Conservation (phyloP, 805 yeast species). For the Lipomyces oligophaga region DNA sequence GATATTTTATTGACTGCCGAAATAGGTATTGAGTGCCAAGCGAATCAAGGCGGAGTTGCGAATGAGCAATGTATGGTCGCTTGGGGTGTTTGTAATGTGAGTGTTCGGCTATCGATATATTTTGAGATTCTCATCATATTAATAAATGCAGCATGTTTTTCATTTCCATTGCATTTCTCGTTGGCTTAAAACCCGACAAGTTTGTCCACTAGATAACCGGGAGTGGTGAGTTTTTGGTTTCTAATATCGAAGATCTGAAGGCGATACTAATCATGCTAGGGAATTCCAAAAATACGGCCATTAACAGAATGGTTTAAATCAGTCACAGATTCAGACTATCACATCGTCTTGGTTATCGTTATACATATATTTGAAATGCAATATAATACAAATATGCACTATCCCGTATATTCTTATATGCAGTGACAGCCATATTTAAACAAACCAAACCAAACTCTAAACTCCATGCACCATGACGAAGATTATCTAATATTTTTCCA, state of each 20-base stretch:
- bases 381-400: no score
- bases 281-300: constrained; percentile 67
- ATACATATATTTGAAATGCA: no score
- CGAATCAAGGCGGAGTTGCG: constrained; percentile 64
- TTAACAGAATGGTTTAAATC: constrained; percentile 31
- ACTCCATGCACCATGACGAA: no score
- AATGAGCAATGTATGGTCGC: constrained; percentile 86
- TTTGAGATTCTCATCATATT: no score
- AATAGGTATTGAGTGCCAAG: constrained; percentile 74
- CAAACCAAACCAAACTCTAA: no score
- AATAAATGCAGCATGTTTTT: constrained; percentile 68
- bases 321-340: not conserved
- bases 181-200: constrained; percentile 93
- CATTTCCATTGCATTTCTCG: constrained; percentile 94
- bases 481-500: no score
- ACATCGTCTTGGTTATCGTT: no score
- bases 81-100: constrained; percentile 83
- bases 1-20: not conserved
- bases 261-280: constrained; percentile 14
- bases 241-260: not conserved
- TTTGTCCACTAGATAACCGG: constrained; percentile 92
- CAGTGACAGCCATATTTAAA: no score
- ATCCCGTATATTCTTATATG: no score
- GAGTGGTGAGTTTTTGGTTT: constrained; percentile 56
- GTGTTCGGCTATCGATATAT: no score